A percentile compares a stretch with the other conserved stretches of the same genome.
phyloP scores from a whole-genome alignment of 2,329 filamentous ascomycete genomes.

The Paecilomyces sp. region DNA sequence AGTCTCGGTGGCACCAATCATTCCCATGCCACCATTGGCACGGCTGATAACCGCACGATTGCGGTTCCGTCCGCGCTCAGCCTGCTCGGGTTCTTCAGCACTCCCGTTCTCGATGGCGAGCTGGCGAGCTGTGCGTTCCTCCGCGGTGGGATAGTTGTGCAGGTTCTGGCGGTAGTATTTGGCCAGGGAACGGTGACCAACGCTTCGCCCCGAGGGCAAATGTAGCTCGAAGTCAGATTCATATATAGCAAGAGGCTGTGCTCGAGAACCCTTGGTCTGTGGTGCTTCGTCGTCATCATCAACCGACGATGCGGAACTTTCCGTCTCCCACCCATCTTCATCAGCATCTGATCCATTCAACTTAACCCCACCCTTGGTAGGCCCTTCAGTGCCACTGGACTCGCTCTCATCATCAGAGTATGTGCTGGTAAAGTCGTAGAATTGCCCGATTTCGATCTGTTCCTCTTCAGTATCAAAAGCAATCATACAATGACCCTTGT shows the following conservation, averaged over 20 bases:
- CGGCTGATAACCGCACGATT: conserved; percentile 57
- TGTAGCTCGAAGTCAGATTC: conserved; percentile 90
- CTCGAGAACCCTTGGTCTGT: conserved; percentile 43
- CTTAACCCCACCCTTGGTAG: conserved; percentile 57
- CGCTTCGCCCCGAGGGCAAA: conserved; percentile 78
- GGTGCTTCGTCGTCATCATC: conserved; percentile 72
- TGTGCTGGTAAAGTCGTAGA: conserved; percentile 93
- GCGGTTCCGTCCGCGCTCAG: conserved; percentile 32
- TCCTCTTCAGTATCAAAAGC: conserved; percentile 83
- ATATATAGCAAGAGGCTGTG: conserved; percentile 62
- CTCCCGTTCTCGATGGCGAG: conserved; percentile 49
- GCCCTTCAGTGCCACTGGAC: conserved; percentile 37
- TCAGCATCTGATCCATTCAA: conserved; percentile 48
- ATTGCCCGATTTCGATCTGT: conserved; percentile 89
- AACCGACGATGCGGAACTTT: conserved; percentile 80
- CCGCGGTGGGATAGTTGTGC: conserved; percentile 69
- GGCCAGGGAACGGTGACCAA: conserved; percentile 81
- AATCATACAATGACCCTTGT: conserved; percentile 95
- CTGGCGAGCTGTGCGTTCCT: conserved; percentile 63
- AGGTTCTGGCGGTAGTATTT: conserved; percentile 92
- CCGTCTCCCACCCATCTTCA: conserved; percentile 92
- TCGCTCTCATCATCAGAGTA: conserved; percentile 73
- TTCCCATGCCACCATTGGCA: conserved; percentile 65
- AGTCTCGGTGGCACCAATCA: conserved; percentile 68
- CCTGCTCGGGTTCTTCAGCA: conserved; percentile 40